Conservation (phyloP, 352 stramenopile genomes). For the Phytophthora fragariaefolia region DNA sequence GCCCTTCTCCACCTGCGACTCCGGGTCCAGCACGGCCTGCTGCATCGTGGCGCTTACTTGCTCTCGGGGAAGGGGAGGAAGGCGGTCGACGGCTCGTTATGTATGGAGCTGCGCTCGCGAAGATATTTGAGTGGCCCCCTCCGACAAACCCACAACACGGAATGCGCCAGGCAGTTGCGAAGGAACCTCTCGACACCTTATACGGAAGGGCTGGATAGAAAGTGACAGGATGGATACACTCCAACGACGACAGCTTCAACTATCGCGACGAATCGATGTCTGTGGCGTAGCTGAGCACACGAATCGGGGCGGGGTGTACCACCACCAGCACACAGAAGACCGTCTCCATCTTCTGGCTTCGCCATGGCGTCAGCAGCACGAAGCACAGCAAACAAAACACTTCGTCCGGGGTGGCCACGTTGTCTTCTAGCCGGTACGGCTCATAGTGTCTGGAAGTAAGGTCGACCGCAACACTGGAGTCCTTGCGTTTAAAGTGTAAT, state of each 20-base stretch:
- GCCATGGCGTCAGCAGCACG: constrained; percentile 13
- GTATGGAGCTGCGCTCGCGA: constrained; percentile 29
- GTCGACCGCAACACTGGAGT: too few species aligned
- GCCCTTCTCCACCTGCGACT: constrained; percentile 91
- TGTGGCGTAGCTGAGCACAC: constrained; percentile 1
- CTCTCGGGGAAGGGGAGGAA: background rate
- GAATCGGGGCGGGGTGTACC: constrained; percentile 11
- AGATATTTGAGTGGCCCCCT: constrained; percentile 29
- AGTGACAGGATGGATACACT: background rate
- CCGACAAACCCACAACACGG: background rate
- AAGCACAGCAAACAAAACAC: constrained; percentile 5
- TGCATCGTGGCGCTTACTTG: constrained; percentile 26
- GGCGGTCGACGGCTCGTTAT: background rate
- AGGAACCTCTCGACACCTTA: too few species aligned
- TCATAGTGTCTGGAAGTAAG: background rate
- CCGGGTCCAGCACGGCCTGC: constrained; percentile 75
- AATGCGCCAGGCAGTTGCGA: background rate
- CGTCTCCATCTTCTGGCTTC: constrained; percentile 12
- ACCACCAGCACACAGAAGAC: constrained; percentile 24
- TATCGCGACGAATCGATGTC: constrained; percentile 12
- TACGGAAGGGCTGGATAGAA: too few species aligned
- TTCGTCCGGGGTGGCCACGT: too few species aligned
- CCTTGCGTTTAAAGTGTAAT: too few species aligned
- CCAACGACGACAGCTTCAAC: too few species aligned
- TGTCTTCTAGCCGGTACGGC: too few species aligned